A percentile compares a stretch with the other conserved stretches of the same genome.
These are phyloP conservation scores for Neurospora sp. DNA, from an alignment of 2,329 filamentous ascomycete genomes.

Conservation along the genomic window DNA sequence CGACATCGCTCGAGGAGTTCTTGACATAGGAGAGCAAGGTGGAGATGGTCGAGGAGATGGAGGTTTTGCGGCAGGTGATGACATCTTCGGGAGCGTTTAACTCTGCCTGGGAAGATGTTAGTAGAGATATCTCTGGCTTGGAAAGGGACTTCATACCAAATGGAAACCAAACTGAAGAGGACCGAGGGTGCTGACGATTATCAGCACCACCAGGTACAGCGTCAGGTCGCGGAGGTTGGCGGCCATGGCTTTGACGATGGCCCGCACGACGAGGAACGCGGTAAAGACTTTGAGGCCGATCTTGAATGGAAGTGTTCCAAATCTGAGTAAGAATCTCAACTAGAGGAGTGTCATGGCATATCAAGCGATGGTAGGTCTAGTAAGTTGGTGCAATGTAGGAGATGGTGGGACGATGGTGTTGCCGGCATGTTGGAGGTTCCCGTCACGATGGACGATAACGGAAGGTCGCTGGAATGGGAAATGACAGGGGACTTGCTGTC, in stretches of 20 bases:
- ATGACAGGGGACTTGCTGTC: background rate
- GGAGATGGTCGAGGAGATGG: conserved; percentile 23
- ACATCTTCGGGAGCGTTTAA: conserved; percentile 92
- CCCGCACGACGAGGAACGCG: background rate
- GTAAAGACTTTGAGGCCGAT: background rate
- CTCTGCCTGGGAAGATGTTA: conserved; percentile 56
- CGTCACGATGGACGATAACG: background rate
- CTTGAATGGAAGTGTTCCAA: background rate
- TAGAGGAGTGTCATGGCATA: background rate
- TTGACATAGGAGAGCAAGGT: conserved; percentile 16
- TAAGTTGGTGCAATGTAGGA: background rate
- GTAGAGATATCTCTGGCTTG: background rate
- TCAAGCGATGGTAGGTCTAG: background rate
- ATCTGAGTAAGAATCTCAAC: background rate
- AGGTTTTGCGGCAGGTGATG: conserved; percentile 67
- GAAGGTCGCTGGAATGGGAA: background rate
- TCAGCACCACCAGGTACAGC: conserved; percentile 65
- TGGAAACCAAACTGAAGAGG: conserved; percentile 94
- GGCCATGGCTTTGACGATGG: conserved; percentile 9
- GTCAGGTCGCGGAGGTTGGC: conserved; percentile 43
- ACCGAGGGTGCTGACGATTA: conserved; percentile 70
- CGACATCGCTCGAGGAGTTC: conserved; percentile 37
- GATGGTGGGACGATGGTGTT: conserved; percentile 1
- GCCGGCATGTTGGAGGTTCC: background rate
- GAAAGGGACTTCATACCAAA: conserved; percentile 41